Conservation (phyloP, 305 asterid species). For the Solanum hybrid region DNA sequence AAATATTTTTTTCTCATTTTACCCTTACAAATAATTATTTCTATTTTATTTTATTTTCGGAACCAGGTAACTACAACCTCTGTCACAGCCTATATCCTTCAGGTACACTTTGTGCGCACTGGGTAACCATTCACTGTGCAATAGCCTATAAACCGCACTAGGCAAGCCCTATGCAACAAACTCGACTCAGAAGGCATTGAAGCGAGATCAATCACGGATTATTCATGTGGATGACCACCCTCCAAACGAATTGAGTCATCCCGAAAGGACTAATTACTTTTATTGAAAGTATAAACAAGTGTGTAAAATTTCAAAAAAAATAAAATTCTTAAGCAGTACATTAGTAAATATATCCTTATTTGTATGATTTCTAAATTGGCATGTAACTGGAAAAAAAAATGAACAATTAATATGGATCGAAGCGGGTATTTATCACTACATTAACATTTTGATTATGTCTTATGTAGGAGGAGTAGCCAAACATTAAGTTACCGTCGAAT, state of each 20-base stretch:
- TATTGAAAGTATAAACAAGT: neutral
- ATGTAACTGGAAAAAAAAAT: too few relatives aligned
- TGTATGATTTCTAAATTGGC: neutral
- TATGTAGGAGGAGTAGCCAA: neutral
- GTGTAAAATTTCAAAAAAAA: neutral
- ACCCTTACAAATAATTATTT: neutral
- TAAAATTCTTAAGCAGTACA: neutral
- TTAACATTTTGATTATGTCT: neutral
- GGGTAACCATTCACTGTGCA: neutral
- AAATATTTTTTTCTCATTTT: neutral
- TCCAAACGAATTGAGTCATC: neutral
- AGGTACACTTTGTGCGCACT: neutral
- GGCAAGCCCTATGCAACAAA: neutral
- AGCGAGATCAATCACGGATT: neutral
- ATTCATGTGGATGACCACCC: too few relatives aligned
- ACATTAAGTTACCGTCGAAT: neutral
- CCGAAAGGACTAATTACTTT: too few relatives aligned
- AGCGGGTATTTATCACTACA: neutral
- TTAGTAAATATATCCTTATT: neutral
- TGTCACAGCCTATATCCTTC: neutral
- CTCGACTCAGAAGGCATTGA: neutral
- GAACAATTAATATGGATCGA: neutral
- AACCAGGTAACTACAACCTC: neutral
- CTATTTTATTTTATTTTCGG: too few relatives aligned
- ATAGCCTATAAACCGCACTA: neutral